phyloP scores from a whole-genome alignment of 495 filamentous ascomycete genomes.

The Talaromyces thailandensis region DNA sequence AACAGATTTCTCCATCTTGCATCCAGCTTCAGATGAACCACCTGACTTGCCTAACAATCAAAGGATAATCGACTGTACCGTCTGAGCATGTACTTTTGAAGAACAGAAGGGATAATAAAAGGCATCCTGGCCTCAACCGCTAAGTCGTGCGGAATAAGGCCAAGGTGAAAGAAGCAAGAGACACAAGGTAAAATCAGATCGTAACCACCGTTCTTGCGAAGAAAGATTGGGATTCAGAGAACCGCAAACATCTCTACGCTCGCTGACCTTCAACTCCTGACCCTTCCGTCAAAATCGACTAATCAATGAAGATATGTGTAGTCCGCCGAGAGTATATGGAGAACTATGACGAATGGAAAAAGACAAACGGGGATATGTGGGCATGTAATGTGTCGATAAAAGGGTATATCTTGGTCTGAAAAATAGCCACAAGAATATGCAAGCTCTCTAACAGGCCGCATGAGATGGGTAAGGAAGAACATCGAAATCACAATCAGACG shows the following conservation, averaged over 20 bases:
- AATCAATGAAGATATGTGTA: neutral
- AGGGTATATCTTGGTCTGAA: constrained; percentile 3
- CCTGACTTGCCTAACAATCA: neutral
- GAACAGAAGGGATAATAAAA: neutral
- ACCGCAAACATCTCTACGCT: neutral
- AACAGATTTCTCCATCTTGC: neutral
- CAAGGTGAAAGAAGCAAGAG: neutral
- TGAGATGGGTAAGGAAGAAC: neutral
- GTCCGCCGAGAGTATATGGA: neutral
- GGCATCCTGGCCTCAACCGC: neutral
- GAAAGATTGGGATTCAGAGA: neutral
- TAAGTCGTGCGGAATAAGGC: neutral
- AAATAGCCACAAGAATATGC: neutral
- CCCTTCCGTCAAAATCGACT: neutral
- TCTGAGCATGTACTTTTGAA: neutral
- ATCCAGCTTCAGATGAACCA: neutral
- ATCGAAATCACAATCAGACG: neutral
- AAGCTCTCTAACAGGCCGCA: neutral
- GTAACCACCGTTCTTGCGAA: neutral
- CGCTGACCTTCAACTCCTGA: neutral
- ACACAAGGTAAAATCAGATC: neutral
- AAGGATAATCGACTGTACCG: neutral
- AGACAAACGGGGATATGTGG: neutral
- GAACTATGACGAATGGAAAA: neutral
- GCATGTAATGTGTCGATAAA: constrained; percentile 1